Percentiles rank a stretch among this genome's conserved stretches.
Conservation (phyloP, 73 alveolate species). For the Vitrella brassicaformis region DNA sequence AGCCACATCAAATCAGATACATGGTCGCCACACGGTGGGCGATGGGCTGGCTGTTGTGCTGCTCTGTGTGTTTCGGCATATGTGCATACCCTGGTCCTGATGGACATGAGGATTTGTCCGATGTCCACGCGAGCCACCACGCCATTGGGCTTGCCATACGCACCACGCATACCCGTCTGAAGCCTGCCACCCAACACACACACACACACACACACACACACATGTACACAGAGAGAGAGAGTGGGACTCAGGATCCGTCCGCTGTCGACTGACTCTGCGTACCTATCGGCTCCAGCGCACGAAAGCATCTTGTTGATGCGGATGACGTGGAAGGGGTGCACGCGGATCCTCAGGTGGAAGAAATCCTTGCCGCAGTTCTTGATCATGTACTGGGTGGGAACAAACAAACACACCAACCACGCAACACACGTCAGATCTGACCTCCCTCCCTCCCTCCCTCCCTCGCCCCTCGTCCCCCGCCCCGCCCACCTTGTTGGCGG, state of each 20-base stretch:
- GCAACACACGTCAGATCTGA: no score
- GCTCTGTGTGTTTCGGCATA: no score
- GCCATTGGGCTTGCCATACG: constrained; percentile 96
- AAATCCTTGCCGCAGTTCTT: constrained; percentile 79
- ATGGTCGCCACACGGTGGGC: background rate
- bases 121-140: constrained; percentile 88
- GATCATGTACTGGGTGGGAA: constrained; percentile 71
- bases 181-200: no score
- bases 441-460: no score
- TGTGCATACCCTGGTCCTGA: constrained; percentile 26
- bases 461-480: no score
- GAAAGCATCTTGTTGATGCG: constrained; percentile 95
- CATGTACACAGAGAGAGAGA: no score
- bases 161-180: constrained; percentile 97
- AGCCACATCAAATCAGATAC: background rate
- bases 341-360: constrained; percentile 74
- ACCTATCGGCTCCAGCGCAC: constrained; percentile 98
- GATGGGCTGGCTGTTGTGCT: no score
- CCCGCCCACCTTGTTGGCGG: constrained; percentile 74
- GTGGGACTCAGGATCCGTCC: no score
- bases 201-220: no score
- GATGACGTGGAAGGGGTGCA: constrained; percentile 71
- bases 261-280: no score
- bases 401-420: no score
- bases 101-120: constrained; percentile 58